Percentiles rank a stretch among this genome's conserved stretches.
Evolutionary conservation across 1,139 yeast species (phyloP).

Genomic region (Diutina rugosa): DNA sequence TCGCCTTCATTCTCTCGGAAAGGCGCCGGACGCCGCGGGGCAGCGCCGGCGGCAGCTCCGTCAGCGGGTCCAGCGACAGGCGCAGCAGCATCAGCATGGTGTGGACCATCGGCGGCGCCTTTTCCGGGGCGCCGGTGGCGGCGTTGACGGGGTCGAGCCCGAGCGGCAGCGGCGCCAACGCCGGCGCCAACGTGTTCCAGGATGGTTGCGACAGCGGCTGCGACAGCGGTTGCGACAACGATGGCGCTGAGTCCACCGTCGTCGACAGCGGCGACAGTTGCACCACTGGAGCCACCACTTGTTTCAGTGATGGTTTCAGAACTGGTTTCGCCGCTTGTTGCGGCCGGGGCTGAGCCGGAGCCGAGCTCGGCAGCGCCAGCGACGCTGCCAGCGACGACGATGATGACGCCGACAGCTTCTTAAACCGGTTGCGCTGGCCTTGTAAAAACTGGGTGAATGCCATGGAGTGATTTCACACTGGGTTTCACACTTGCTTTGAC

Average conservation of each 20-base stretch:
- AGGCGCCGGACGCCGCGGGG: not conserved
- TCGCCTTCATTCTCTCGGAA: not conserved
- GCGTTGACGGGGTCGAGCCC: not conserved
- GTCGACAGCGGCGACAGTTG: not conserved
- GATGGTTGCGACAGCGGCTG: not conserved
- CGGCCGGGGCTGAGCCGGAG: not conserved
- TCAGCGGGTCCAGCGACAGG: not conserved
- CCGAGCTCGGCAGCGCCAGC: not conserved
- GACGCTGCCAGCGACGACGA: not conserved
- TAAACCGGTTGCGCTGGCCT: not conserved
- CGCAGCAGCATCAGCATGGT: not conserved
- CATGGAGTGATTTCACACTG: not conserved
- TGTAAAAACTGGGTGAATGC: not conserved
- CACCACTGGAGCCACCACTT: not conserved
- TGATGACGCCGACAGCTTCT: not conserved
- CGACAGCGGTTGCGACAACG: not conserved
- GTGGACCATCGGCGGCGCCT: not conserved
- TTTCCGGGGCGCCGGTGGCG: not conserved
- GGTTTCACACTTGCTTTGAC: too few species aligned
- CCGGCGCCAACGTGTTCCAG: not conserved
- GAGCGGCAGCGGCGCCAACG: not conserved
- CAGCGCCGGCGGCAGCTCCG: not conserved
- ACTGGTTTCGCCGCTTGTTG: too few species aligned
- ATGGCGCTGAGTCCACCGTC: too few species aligned
- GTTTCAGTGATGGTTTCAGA: not conserved